Conservation (phyloP, 257 asterid species). For the Solanum etuberosum region DNA sequence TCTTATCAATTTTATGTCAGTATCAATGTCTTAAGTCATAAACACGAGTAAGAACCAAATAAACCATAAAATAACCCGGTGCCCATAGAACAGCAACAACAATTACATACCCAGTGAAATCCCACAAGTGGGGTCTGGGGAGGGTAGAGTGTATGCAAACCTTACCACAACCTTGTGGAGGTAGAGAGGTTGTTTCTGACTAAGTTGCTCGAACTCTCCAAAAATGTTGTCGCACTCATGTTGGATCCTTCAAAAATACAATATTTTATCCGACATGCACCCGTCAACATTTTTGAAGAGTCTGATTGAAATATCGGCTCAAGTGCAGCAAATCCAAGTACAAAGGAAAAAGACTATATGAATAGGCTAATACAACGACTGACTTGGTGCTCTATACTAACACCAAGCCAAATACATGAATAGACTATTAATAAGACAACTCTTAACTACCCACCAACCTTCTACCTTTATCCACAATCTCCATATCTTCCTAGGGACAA, state of each 20-base stretch:
- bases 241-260: not conserved
- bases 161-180: too few relatives aligned
- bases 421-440: not conserved
- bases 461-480: not conserved
- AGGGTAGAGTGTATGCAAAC: too few relatives aligned
- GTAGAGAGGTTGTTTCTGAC: not conserved
- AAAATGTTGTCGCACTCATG: not conserved
- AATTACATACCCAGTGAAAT: not conserved
- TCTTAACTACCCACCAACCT: not conserved
- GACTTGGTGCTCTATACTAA: not conserved
- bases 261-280: not conserved
- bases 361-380: not conserved
- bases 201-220: not conserved
- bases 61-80: not conserved
- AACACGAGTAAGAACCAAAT: not conserved
- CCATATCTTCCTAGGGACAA: not conserved
- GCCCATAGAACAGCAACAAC: not conserved
- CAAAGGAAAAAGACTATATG: not conserved
- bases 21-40: not conserved
- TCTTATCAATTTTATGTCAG: not conserved
- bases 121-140: not conserved
- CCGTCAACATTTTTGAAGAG: not conserved
- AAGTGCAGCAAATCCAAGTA: not conserved
- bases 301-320: not conserved
- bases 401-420: not conserved